Evolutionary conservation across 345 rosid species (phyloP), one percentile per base, ranked within the genome.

Genomic region (Kernera saxatilis): DNA sequence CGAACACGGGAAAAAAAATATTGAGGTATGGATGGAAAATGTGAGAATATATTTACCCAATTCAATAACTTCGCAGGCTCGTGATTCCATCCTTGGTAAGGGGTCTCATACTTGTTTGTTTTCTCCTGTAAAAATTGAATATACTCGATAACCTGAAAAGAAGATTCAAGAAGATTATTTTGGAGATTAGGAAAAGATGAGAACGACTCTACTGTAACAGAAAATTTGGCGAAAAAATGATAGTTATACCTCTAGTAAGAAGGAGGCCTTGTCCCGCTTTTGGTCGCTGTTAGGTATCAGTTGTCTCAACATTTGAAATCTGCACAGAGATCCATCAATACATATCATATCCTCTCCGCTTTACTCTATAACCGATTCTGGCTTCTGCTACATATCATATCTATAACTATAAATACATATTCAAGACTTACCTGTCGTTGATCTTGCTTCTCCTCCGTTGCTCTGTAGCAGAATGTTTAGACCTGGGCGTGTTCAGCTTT

Each of bases 401-500:
- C 11, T 60, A n/a, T n/a, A n/a, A n/a, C 26, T 44, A 33, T 55
- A 7, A 35, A 13, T 17, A 45, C 27, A 40, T 41, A 40, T 26
- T 45, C 48, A 32, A 35, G 19, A 59, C 82, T 81, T 71, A 81
- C 97, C 98, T 85, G 79, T 95, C 96, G 72, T 90, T 95, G 71
- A 95, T 95, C 81, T 95, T 95, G 83, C 99, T 92, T 77, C 99
- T 86, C 67, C 99, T 74, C 22, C 98, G 88, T 80, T 95, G 98
- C 81, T 95, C 98, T 0, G 99, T 95, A 5, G 99, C 94, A 41
- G 99, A 95, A 81, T 95, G 99, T 80, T 95, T 95, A 57, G 99
- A 95, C 63, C 97, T 84, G 2, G 96, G 96, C 4, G 97, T 92
- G 83, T 81, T 86, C 12, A 85, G 83, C 78, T 86, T 90, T 83